Conservation (phyloP, 305 asterid genomes). For the Nicotiana rustica region DNA sequence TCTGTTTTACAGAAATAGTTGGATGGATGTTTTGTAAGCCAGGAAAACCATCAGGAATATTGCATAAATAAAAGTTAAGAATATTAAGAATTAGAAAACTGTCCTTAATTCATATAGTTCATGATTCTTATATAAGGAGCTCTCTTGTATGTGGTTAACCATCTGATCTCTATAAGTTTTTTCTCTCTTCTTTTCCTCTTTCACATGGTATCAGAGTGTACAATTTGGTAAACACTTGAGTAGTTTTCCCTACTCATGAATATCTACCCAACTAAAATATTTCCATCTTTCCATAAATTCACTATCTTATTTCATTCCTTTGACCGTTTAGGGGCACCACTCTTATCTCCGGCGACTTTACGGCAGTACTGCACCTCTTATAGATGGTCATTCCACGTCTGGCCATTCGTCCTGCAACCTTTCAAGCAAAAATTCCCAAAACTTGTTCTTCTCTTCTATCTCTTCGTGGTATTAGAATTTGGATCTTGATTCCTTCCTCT, state of each 20-base stretch:
- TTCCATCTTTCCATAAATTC: background rate
- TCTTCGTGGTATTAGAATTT: background rate
- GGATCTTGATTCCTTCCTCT: slow-evolving; percentile 24
- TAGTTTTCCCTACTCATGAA: slow-evolving; percentile 22
- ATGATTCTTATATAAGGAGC: background rate
- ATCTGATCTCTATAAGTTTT: background rate
- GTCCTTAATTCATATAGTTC: slow-evolving; percentile 2
- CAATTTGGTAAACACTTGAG: background rate
- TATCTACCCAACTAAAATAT: background rate
- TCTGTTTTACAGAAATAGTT: slow-evolving; percentile 7
- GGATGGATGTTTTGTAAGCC: slow-evolving; percentile 11
- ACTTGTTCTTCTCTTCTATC: slow-evolving; percentile 20
- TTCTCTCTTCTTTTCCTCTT: slow-evolving; percentile 16
- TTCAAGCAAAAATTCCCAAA: background rate
- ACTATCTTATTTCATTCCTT: background rate
- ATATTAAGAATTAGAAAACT: background rate
- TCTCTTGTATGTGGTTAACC: slow-evolving; percentile 17
- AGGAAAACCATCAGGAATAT: background rate
- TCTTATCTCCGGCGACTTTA: background rate
- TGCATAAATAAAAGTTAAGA: background rate
- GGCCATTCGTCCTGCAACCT: background rate
- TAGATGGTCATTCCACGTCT: slow-evolving; percentile 24
- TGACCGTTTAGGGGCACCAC: slow-evolving; percentile 6
- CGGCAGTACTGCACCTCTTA: background rate
- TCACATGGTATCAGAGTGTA: slow-evolving; percentile 1